Conservation (phyloP, 2,329 filamentous ascomycete genomes). For the Aspergillus sp. region DNA sequence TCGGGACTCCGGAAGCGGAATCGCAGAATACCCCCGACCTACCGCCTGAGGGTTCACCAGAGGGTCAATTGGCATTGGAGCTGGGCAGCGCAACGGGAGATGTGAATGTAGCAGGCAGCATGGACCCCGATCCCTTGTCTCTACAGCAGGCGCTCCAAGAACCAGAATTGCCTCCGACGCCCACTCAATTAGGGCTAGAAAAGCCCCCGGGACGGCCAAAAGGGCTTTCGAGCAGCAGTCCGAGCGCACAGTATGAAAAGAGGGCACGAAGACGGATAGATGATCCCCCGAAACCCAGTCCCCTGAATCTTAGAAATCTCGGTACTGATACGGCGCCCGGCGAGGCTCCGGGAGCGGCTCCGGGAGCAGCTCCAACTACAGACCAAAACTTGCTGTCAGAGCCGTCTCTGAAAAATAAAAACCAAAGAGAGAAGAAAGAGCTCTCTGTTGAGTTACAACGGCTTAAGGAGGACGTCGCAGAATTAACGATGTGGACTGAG, state of each 20-base stretch:
- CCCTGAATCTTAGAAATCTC: constrained; percentile 20
- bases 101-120: constrained; percentile 6
- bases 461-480: constrained; percentile 51
- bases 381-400: constrained; percentile 14
- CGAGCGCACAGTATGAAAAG: constrained; percentile 23
- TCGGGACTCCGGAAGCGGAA: constrained; percentile 19
- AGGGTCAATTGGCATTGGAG: constrained; percentile 26
- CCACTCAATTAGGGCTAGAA: constrained; percentile 33
- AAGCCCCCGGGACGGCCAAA: constrained; percentile 24
- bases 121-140: constrained; percentile 12
- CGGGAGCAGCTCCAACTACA: constrained; percentile 2
- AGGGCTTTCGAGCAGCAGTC: constrained; percentile 30
- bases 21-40: constrained; percentile 5
- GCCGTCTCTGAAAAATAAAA: constrained; percentile 40
- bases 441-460: constrained; percentile 49
- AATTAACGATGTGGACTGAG: constrained; percentile 52
- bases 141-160: constrained; percentile 40
- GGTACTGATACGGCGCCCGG: constrained; percentile 10
- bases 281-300: constrained; percentile 19
- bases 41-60: constrained; percentile 16
- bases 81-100: constrained; percentile 23
- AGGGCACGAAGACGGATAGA: constrained; percentile 17
- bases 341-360: constrained; percentile 2
- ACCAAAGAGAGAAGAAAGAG: constrained; percentile 46
- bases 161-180: constrained; percentile 54